A percentile compares a stretch with the other conserved stretches of the same genome.
Conservation (phyloP, 225 moss, liverwort and hornwort species). For the Pseudoscleropodium purum region DNA sequence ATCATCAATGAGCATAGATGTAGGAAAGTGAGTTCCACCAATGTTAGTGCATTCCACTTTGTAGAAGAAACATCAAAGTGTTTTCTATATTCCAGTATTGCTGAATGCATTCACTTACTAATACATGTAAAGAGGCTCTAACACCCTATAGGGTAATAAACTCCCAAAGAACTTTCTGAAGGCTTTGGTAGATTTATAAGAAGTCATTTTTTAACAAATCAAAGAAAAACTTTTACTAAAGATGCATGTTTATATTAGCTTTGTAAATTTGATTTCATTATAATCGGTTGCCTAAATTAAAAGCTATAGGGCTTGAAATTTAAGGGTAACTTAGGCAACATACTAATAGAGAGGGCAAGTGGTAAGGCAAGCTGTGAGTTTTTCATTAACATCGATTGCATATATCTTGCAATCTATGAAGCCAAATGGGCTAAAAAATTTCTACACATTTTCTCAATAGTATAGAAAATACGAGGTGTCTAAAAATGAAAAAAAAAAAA, state of each 20-base stretch:
- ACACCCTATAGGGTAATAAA: neutral
- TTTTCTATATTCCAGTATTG: too few relatives aligned
- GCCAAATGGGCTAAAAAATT: accelerated
- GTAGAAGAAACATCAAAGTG: neutral
- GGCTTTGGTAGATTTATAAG: accelerated
- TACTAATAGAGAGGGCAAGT: neutral
- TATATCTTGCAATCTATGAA: neutral
- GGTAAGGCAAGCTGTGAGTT: accelerated
- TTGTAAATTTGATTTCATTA: neutral
- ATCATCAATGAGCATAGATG: too few relatives aligned
- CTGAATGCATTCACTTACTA: too few relatives aligned
- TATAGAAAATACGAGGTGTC: neutral
- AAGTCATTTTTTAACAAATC: neutral
- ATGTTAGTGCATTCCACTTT: too few relatives aligned
- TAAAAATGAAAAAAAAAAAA: neutral
- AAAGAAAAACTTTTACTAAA: neutral
- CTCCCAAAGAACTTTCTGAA: accelerated
- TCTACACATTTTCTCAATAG: neutral
- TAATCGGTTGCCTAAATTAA: accelerated
- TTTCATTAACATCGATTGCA: neutral
- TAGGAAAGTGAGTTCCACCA: neutral
- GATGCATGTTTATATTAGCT: neutral
- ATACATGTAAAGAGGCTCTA: too few relatives aligned
- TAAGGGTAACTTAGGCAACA: accelerated
- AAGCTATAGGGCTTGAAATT: neutral